These are phyloP conservation scores for Metarhizium guizhouense DNA, from an alignment of 2,329 filamentous ascomycete species.

Conservation along the genomic window DNA sequence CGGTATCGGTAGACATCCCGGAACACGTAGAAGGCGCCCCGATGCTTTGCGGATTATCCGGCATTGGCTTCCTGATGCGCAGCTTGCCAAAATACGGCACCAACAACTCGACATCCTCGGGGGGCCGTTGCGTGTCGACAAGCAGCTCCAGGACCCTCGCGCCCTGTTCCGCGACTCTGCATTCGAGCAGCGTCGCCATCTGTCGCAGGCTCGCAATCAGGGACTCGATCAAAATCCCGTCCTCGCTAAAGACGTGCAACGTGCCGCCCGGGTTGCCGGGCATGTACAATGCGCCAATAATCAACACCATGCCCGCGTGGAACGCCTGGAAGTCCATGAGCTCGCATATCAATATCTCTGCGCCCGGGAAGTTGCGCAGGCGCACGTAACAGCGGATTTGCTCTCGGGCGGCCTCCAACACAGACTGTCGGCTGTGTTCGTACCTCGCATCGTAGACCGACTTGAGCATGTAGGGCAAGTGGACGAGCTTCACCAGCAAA, in stretches of 20 bases:
- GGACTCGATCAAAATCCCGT: neutral
- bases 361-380: slow-evolving; percentile 15
- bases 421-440: slow-evolving; percentile 26
- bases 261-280: too few relatives aligned
- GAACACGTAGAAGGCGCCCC: neutral
- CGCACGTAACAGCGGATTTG: slow-evolving; percentile 26
- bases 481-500: slow-evolving; percentile 28
- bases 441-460: slow-evolving; percentile 25
- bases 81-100: slow-evolving; percentile 8
- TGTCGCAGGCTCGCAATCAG: slow-evolving; percentile 3
- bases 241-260: too few relatives aligned
- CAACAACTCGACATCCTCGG: neutral
- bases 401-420: slow-evolving; percentile 31
- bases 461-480: slow-evolving; percentile 37
- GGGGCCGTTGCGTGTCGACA: neutral
- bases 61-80: neutral
- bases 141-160: slow-evolving; percentile 2
- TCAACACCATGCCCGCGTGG: too few relatives aligned
- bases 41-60: neutral
- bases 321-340: too few relatives aligned
- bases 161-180: slow-evolving; percentile 6
- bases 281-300: too few relatives aligned
- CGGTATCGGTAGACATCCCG: neutral
- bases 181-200: slow-evolving; percentile 4
- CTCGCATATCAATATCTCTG: neutral